These are phyloP conservation scores for apple (Malus domestica) DNA, from an alignment of 306 rosid species.

Conservation along the genomic window ASM211411v1 NC_041789.1:27420501-27421000, in stretches of 20 bases:
- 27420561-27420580: background rate
- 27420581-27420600: background rate
- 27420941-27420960: rapidly evolving
- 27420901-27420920: too few relatives aligned
- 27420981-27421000: too few relatives aligned
- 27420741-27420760: slow-evolving; percentile 7
- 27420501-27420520: too few relatives aligned
- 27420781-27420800: background rate
- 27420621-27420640: background rate
- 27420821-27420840: background rate
- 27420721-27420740: background rate
- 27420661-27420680: background rate
- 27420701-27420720: background rate
- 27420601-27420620: rapidly evolving
- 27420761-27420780: background rate
- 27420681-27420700: background rate
- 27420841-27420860: background rate
- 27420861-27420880: background rate
- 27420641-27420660: background rate
- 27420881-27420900: too few relatives aligned
- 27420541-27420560: too few relatives aligned
- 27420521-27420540: too few relatives aligned
- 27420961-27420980: rapidly evolving
- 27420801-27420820: background rate
- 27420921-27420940: too few relatives aligned